Percentiles rank a stretch among this genome's conserved stretches.
Conservation (phyloP, 1,139 yeast genomes). For the Pichia inconspicua region DNA sequence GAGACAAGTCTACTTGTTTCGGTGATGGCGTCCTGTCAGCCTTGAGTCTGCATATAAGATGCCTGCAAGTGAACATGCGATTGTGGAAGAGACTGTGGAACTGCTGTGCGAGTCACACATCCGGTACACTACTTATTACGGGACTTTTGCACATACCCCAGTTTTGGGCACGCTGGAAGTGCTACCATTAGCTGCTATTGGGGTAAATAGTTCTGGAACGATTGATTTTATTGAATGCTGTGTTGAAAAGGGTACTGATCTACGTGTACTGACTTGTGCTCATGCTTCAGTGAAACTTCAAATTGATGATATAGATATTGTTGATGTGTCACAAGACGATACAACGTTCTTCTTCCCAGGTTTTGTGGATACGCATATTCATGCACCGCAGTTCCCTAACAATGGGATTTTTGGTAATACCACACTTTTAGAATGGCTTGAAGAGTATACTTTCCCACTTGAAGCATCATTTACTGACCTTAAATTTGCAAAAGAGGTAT, state of each 20-base stretch:
- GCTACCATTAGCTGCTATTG: constrained; percentile 41
- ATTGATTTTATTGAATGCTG: constrained; percentile 34
- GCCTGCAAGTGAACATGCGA: neutral
- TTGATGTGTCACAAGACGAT: constrained; percentile 26
- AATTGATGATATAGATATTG: constrained; percentile 17
- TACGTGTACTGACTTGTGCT: neutral
- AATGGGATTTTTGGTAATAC: constrained; percentile 81
- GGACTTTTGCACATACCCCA: constrained; percentile 54
- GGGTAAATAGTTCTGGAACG: constrained; percentile 43
- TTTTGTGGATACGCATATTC: constrained; percentile 90
- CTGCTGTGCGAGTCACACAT: constrained; percentile 15
- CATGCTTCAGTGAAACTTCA: neutral
- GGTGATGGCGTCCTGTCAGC: neutral
- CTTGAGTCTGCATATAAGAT: constrained; percentile 10
- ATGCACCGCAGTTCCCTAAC: constrained; percentile 96
- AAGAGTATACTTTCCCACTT: constrained; percentile 78
- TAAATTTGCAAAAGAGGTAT: constrained; percentile 50
- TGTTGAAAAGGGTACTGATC: neutral
- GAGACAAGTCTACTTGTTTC: too few species aligned
- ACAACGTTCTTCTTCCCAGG: constrained; percentile 74
- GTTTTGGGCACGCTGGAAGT: constrained; percentile 40
- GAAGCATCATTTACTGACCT: constrained; percentile 55
- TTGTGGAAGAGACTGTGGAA: constrained; percentile 10
- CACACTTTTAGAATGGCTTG: constrained; percentile 83
- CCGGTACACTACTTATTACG: constrained; percentile 35